Percentiles rank a stretch among this genome's conserved stretches.
phyloP scores from a whole-genome alignment of 495 filamentous ascomycete species.

The Podospora fimiseda region DNA sequence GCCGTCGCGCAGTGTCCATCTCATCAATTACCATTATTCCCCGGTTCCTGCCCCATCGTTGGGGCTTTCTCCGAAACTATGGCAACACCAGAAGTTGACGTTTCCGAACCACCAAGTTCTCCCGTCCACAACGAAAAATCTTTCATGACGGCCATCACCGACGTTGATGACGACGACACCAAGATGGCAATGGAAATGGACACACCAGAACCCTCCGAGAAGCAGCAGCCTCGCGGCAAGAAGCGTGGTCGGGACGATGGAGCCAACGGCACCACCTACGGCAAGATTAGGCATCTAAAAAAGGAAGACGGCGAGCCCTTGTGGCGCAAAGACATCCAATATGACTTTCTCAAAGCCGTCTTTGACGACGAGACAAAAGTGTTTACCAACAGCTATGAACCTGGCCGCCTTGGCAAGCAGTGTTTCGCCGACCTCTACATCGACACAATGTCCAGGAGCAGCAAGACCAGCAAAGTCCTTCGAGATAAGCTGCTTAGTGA shows the following conservation, averaged over 20 bases:
- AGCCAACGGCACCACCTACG: slow-evolving; percentile 48
- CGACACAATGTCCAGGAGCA: slow-evolving; percentile 96
- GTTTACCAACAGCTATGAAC: slow-evolving; percentile 80
- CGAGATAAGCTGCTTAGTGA: slow-evolving; percentile 95
- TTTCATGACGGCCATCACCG: slow-evolving; percentile 28
- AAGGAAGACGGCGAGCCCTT: slow-evolving; percentile 95
- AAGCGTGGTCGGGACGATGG: slow-evolving; percentile 31
- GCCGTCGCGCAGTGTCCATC: background rate
- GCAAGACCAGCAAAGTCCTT: slow-evolving; percentile 97
- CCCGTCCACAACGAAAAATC: slow-evolving; percentile 27
- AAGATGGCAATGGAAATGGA: slow-evolving; percentile 24
- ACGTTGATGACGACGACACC: slow-evolving; percentile 31
- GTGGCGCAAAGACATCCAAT: slow-evolving; percentile 97
- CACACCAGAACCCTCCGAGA: slow-evolving; percentile 29
- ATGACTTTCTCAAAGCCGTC: slow-evolving; percentile 84
- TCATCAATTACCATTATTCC: background rate
- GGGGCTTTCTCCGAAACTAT: slow-evolving; percentile 15
- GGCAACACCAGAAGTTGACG: slow-evolving; percentile 23
- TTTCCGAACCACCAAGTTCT: slow-evolving; percentile 31
- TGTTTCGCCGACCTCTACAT: slow-evolving; percentile 96
- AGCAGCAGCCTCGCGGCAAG: slow-evolving; percentile 25
- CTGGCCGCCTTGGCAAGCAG: slow-evolving; percentile 60
- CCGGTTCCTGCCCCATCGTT: background rate
- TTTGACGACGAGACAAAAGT: slow-evolving; percentile 80
- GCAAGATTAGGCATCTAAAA: slow-evolving; percentile 92